Evolutionary conservation across 768 basidiomycete genomes (phyloP).

Genomic region (Pisolithus microcarpus): DNA sequence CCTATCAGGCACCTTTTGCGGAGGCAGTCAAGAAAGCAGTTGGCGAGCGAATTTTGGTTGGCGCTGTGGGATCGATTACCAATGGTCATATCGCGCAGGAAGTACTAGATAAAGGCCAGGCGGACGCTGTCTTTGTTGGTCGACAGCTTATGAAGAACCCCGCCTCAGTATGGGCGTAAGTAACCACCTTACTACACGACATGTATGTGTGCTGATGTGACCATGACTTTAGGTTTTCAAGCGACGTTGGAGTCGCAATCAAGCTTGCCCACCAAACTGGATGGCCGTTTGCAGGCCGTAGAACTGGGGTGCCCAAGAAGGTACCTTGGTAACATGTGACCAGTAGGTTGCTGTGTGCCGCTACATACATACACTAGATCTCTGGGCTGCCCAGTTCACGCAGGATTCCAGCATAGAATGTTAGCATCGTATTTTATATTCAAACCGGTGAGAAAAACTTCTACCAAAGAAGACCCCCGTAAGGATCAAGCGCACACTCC

Average conservation of each 20-base stretch:
- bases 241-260: neutral
- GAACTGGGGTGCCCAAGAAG: neutral
- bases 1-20: slow-evolving; percentile 54
- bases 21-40: slow-evolving; percentile 42
- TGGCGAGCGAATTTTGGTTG: slow-evolving; percentile 32
- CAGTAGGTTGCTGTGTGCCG: no score
- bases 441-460: no score
- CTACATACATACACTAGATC: no score
- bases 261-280: neutral
- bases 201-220: neutral
- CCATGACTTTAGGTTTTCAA: neutral
- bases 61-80: slow-evolving; percentile 19
- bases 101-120: slow-evolving; percentile 36
- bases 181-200: neutral
- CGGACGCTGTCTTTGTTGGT: slow-evolving; percentile 45
- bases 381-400: no score
- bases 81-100: slow-evolving; percentile 39
- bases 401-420: no score
- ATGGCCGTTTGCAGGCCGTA: neutral
- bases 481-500: no score
- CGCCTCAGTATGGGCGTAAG: slow-evolving; percentile 34
- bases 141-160: slow-evolving; percentile 58
- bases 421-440: no score
- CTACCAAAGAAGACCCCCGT: no score
- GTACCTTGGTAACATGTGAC: neutral